Base-by-base conservation (phyloP, 2,329 filamentous ascomycete species). In the Xylariomycetidae sp. region DNA sequence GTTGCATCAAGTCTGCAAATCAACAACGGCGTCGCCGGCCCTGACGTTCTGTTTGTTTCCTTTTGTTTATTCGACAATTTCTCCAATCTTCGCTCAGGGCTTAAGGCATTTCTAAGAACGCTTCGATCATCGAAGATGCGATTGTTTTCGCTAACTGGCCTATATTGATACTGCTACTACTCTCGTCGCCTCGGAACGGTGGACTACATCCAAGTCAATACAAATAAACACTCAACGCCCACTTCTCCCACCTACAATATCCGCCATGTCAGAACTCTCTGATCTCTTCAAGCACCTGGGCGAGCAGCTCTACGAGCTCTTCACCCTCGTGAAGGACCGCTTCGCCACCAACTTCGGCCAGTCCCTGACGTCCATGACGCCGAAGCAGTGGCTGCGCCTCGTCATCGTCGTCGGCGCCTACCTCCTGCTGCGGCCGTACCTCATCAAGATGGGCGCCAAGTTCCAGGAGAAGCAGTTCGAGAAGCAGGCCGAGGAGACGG, bases 341-440 rank as follows among this genome's bases (percentile, higher is more conserved):
- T 49, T 69, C 41, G 45, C 55, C 34, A 70, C 59, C 57, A 80
- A 80, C 53, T 34, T 78, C 13, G 50, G 58, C 34, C 51, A 61
- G 19, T 65, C 69, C 16, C 66, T 81, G 43, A 58, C 61, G 41
- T 63, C 59, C 41, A 70, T 80, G 66, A 64, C 67, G 2, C 50
- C 57, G 9, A 61, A 76, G 46, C 63, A 70, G 26, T 79, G 72
- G 67, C 70, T 92, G 49, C 83, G 86, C 30, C 70, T 92, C 37
- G 61, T 87, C 46, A 70, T 79, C 45, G 74, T 88, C 41, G 74
- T 88, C 14, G 77, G 86, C 50, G 80, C 76, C 35, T 94, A 90
- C 65, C 55, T 80, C 44, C 72, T 92, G 33, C 51, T 88, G 16
- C 79, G 87, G 1, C 85, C 85, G 0, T 88, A 87, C 56, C 59